phyloP scores from a whole-genome alignment of 75 land plant species.

The Cunninghamia lanceolata region DNA sequence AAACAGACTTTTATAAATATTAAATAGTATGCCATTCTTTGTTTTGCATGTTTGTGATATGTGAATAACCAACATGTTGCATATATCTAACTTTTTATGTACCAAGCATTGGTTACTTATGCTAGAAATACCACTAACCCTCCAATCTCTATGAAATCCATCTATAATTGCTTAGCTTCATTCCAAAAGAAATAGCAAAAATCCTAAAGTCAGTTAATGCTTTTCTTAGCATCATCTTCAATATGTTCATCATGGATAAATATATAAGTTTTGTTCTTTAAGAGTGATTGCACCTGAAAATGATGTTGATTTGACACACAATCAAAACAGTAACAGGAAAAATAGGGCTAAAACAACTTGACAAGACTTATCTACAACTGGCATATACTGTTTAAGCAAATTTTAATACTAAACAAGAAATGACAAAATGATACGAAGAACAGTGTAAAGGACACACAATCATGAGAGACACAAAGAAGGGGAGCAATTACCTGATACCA shows the following conservation, averaged over 20 bases:
- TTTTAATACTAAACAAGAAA: neutral
- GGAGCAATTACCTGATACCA: slow-evolving; percentile 60
- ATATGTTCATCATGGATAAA: neutral
- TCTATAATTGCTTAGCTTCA: neutral
- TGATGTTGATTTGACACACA: neutral
- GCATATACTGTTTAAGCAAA: neutral
- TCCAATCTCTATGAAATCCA: neutral
- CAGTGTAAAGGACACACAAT: neutral
- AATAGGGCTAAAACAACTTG: neutral
- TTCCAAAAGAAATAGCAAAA: neutral
- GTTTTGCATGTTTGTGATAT: neutral
- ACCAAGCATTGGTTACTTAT: neutral
- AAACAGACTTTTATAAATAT: neutral
- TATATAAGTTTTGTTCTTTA: neutral
- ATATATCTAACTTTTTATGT: neutral
- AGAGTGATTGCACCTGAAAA: neutral
- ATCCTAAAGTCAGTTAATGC: too few species aligned
- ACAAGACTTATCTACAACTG: neutral
- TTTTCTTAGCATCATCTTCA: neutral
- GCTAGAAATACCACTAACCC: too few species aligned
- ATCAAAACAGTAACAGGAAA: neutral
- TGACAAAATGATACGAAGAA: neutral
- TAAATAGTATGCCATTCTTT: neutral
- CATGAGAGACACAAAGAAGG: neutral
- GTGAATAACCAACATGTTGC: neutral